phyloP scores from a whole-genome alignment of 768 basidiomycete genomes.

The Terana coerulea region DNA sequence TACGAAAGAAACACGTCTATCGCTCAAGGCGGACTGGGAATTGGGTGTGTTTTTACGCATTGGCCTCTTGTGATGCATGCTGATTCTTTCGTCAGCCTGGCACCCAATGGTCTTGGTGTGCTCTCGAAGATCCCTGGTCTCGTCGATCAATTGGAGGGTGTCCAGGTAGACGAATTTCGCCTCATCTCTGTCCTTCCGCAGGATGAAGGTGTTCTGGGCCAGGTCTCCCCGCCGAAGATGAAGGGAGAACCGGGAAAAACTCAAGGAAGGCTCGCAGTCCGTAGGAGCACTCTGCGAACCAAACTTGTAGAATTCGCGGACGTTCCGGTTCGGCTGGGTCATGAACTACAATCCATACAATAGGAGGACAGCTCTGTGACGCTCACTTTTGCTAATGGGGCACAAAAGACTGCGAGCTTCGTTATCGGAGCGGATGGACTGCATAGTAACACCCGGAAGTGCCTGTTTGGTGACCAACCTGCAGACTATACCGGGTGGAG shows the following conservation, averaged over 20 bases:
- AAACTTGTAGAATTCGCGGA: constrained; percentile 28
- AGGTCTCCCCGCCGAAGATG: background rate
- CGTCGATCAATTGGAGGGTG: constrained; percentile 1
- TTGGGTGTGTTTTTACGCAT: constrained; percentile 22
- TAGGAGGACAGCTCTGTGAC: constrained; percentile 24
- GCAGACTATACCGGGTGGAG: constrained; percentile 20
- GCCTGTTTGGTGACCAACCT: constrained; percentile 7
- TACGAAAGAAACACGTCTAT: constrained; percentile 8
- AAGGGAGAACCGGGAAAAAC: background rate
- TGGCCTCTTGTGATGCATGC: background rate
- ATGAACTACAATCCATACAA: constrained; percentile 30
- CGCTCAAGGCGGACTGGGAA: constrained; percentile 26
- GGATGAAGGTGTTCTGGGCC: constrained; percentile 6
- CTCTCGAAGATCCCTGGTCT: constrained; percentile 11
- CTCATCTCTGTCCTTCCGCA: constrained; percentile 11
- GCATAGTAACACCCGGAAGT: constrained; percentile 36
- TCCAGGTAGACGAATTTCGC: background rate
- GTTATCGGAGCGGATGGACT: constrained; percentile 44
- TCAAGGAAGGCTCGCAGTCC: background rate
- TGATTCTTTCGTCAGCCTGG: background rate
- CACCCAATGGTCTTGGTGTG: constrained; percentile 6
- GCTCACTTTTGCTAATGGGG: constrained; percentile 34
- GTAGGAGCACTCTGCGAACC: constrained; percentile 28
- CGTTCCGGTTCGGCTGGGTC: constrained; percentile 32
- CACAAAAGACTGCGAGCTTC: constrained; percentile 33